Evolutionary conservation across 768 basidiomycete species (phyloP).

Genomic region (Boletus sp.): DNA sequence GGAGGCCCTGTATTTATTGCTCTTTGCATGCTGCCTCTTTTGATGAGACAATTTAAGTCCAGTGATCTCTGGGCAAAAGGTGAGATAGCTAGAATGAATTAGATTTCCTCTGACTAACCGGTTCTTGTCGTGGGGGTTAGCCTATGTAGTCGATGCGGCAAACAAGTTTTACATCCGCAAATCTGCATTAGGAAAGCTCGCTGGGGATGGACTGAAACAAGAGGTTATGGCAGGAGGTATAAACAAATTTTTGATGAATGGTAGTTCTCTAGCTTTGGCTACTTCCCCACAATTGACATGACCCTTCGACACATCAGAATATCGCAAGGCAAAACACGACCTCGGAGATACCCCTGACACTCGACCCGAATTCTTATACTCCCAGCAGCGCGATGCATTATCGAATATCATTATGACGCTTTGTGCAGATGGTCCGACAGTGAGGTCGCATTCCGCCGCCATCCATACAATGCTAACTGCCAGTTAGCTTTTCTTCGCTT

Average conservation of each 20-base stretch:
- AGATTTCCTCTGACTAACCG: not conserved
- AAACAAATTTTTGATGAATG: constrained; percentile 10
- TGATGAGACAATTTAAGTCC: not conserved
- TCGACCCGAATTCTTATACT: constrained; percentile 12
- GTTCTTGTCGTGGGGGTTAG: not conserved
- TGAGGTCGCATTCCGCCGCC: not conserved
- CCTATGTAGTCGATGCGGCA: constrained; percentile 15
- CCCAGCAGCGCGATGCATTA: not conserved
- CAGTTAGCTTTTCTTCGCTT: constrained; percentile 29
- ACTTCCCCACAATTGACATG: not conserved
- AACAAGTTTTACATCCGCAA: constrained; percentile 25
- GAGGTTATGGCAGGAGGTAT: constrained; percentile 26
- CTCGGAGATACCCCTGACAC: constrained; percentile 19
- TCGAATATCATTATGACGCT: constrained; percentile 5
- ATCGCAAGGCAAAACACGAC: constrained; percentile 15
- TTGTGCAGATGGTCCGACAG: constrained; percentile 19
- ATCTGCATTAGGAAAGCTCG: constrained; percentile 14
- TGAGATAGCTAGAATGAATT: not conserved
- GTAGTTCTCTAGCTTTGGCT: not conserved
- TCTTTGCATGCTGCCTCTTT: constrained; percentile 18
- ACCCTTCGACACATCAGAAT: constrained; percentile 15
- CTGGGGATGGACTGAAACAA: constrained; percentile 6
- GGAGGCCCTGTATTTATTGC: constrained; percentile 24
- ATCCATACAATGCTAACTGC: not conserved
- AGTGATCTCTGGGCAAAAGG: constrained; percentile 21